Conservation (phyloP, 1,284 basidiomycete genomes). For the Ganoderma sp. region DNA sequence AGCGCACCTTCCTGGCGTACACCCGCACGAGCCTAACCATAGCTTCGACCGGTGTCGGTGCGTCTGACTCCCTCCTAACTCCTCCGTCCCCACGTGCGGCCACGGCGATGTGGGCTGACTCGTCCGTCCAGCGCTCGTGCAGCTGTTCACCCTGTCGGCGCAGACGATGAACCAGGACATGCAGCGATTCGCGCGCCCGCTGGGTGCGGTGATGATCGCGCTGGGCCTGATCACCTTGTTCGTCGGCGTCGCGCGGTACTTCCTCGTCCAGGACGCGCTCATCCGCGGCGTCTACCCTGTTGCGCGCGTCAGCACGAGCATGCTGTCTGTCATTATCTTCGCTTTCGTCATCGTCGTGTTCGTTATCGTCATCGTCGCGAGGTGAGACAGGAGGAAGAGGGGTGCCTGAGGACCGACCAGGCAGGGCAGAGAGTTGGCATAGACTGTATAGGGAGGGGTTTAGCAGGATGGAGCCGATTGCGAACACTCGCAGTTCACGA, state of each 20-base stretch:
- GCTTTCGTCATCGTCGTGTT: constrained; percentile 57
- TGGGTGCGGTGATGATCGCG: constrained; percentile 59
- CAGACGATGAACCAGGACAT: constrained; percentile 39
- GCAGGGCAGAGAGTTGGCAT: background rate
- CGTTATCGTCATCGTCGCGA: constrained; percentile 31
- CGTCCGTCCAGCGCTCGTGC: constrained; percentile 52
- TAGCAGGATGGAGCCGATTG: background rate
- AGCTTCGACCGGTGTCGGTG: constrained; percentile 55
- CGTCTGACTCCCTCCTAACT: constrained; percentile 21
- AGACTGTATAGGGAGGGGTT: background rate
- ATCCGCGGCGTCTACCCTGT: constrained; percentile 62
- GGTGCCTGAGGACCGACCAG: background rate
- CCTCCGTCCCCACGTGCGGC: background rate
- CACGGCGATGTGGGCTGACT: background rate
- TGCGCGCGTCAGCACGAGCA: constrained; percentile 51
- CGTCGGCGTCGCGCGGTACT: constrained; percentile 60
- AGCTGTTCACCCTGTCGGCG: constrained; percentile 57
- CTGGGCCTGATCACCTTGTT: constrained; percentile 57
- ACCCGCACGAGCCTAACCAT: constrained; percentile 62
- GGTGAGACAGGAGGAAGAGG: background rate
- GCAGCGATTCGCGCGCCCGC: constrained; percentile 54
- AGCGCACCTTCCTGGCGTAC: constrained; percentile 66
- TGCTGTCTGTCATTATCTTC: constrained; percentile 51
- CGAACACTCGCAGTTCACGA: background rate
- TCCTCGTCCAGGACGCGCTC: constrained; percentile 59